phyloP scores from a whole-genome alignment of 805 yeast genomes.

The Pichia nanzhaoensis region DNA sequence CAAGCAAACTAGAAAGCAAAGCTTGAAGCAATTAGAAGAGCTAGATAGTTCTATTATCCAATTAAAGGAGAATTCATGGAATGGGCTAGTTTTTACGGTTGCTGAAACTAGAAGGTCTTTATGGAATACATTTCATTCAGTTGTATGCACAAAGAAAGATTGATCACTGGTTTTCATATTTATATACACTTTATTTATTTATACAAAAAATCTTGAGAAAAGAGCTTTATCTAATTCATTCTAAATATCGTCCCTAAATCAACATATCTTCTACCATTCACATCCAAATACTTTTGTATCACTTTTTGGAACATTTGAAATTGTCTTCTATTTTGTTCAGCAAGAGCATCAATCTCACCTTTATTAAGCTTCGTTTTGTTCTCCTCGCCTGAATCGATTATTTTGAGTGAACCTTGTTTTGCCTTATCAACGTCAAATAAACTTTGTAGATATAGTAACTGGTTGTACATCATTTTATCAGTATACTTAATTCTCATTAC shows the following conservation, averaged over 20 bases:
- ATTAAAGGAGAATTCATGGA: slow-evolving; percentile 8
- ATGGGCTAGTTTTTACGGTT: slow-evolving; percentile 10
- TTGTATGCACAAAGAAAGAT: slow-evolving; percentile 2
- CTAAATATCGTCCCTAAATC: slow-evolving; percentile 74
- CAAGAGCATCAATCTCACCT: slow-evolving; percentile 63
- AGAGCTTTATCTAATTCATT: neutral
- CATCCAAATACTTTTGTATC: slow-evolving; percentile 64
- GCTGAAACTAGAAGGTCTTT: slow-evolving; percentile 9
- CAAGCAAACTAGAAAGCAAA: slow-evolving; percentile 19
- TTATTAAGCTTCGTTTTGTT: slow-evolving; percentile 25
- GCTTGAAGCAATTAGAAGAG: slow-evolving; percentile 1
- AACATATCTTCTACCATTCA: slow-evolving; percentile 86
- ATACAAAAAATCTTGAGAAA: neutral
- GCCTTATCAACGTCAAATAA: slow-evolving; percentile 80
- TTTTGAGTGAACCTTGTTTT: slow-evolving; percentile 48
- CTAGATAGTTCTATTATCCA: neutral
- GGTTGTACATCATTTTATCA: slow-evolving; percentile 80
- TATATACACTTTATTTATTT: neutral
- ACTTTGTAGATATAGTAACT: slow-evolving; percentile 69
- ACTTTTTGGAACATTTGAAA: slow-evolving; percentile 51
- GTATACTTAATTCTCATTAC: slow-evolving; percentile 69
- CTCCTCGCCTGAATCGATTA: slow-evolving; percentile 32
- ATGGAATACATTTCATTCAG: neutral
- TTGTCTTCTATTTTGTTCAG: slow-evolving; percentile 68
- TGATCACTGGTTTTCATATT: neutral